Evolutionary conservation across 1,284 basidiomycete genomes (phyloP), one percentile per base, ranked within the genome.

Genomic region (Ustanciosporium gigantosporum): DNA sequence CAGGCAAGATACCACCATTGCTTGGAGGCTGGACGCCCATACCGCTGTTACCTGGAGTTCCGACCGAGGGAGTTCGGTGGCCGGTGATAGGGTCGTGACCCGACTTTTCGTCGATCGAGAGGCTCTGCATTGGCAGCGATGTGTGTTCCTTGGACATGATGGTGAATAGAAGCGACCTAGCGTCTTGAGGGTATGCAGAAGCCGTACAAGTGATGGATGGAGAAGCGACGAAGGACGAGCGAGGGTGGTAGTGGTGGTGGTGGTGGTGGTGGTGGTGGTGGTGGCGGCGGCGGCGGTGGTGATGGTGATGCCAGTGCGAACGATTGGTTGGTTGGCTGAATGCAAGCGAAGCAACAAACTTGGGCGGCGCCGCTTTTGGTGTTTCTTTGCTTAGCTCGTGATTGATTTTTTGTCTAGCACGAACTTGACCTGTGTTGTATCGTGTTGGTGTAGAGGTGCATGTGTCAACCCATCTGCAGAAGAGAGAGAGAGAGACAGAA

Each of bases 141-240:
- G 59, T 73, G 57, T 73, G 70, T 41, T 71, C 56, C 48, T 71
- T 70, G 38, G 70, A 62, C 70, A 71, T 73, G 27, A 19, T 61
- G 36, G 31, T n/a, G 24, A 25, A n/a, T 22, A 8, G 36, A 37
- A 13, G 36, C 14, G 11, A 21, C 13, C n/a, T n/a, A n/a, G n/a
- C n/a, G n/a, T 14, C 21, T 19, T 9, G 36, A 29, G 27, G 9
- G 27, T 29, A 19, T 8, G 15, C 15, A 19, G 32, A 35, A 13
- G 8, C 20, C 11, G 11, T 14, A 7, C 32, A 35, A 13, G 32
- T 13, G 32, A 14, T 19, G n/a, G n/a, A n/a, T 35, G 32, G 13
- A 42, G 21, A 36, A 25, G 25, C 15, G 41, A 34, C n/a, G n/a
- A n/a, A n/a, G n/a, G n/a, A n/a, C n/a, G n/a, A n/a, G n/a, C n/a